Conservation (phyloP, 2,329 filamentous ascomycete species). For the Verticillium nonalfalfae region DNA sequence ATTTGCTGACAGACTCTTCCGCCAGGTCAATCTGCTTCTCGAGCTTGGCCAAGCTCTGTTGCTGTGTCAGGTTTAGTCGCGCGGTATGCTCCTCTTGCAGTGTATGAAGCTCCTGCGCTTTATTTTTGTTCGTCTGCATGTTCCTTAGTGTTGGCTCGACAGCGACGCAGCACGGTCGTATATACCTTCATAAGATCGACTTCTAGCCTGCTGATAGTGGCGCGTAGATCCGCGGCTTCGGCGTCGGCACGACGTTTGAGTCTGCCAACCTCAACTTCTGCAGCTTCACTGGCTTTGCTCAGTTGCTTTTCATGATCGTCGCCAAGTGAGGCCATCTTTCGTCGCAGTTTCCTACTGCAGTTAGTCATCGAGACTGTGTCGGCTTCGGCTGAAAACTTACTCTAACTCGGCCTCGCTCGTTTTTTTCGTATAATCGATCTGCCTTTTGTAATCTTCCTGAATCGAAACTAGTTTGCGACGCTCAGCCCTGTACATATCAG, state of each 20-base stretch:
- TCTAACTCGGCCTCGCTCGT: background rate
- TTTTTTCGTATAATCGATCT: constrained; percentile 4
- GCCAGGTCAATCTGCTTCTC: constrained; percentile 36
- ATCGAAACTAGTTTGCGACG: constrained; percentile 4
- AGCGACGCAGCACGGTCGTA: background rate
- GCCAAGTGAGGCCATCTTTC: constrained; percentile 3
- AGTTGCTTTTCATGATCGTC: constrained; percentile 32
- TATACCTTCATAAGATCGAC: constrained; percentile 54
- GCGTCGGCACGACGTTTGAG: constrained; percentile 45
- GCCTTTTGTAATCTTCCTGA: constrained; percentile 3
- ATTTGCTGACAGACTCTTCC: constrained; percentile 25
- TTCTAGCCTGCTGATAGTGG: constrained; percentile 54
- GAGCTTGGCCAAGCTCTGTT: constrained; percentile 41
- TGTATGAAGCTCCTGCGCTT: constrained; percentile 52
- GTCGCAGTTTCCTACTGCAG: constrained; percentile 6
- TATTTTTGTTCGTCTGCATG: constrained; percentile 50
- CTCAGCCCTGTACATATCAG: background rate
- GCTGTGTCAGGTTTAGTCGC: constrained; percentile 28
- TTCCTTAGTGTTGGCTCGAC: background rate
- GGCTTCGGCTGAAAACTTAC: background rate
- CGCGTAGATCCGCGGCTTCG: constrained; percentile 57
- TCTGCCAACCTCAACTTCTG: constrained; percentile 43
- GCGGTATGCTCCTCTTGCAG: constrained; percentile 32
- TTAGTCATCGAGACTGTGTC: background rate
- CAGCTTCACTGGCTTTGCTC: constrained; percentile 38